Base-by-base conservation (phyloP, 176 grass and related monocot genomes). In the Lolium rigidum region DNA sequence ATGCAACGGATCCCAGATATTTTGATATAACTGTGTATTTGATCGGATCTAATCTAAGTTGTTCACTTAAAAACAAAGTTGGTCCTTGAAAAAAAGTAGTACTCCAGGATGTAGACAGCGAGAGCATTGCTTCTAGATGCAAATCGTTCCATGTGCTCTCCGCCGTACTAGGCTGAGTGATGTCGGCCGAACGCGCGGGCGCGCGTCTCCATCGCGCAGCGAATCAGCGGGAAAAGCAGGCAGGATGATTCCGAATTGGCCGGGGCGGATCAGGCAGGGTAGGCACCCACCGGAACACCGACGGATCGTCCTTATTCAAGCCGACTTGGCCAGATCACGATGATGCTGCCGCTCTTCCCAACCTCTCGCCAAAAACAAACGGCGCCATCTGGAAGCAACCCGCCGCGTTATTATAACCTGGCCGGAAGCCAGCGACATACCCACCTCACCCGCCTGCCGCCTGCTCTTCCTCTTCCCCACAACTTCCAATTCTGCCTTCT, bases 141-240 rank as follows among this genome's bases (percentile, higher is more conserved):
- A 16, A 26, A 49, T n/a, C n/a, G n/a, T n/a, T 26, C 70, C 2
- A 10, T 74, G 70, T 74, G 44, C 43, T 15, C 10, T 24, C 70
- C 70, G n/a, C n/a, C 43, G 21, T 49, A 50, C n/a, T 9, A 49
- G n/a, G 70, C 48, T 37, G n/a, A 25, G 20, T 44, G 44, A 16
- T 16, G 70, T 74, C 70, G 70, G 70, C 70, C 21, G 6, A 50
- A 74, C 70, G 43, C 44, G 44, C 44, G 70, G 70, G 70, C 70
- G 70, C 41, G 41, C 1, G 10, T 72, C 69, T 0, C 39, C 4
- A 12, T 44, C 68, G n/a, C n/a, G 70, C 70, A 49, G 41, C 20
- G 70, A n/a, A n/a, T n/a, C 20, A 39, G 5, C 70, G 43, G 4
- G 1, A 12, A 48, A 49, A 49, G 4, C n/a, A 50, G 11, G 4